These are phyloP conservation scores for Colletotrichum higginsianum DNA, from an alignment of 2,329 filamentous ascomycete genomes.

Conservation along the genomic window DNA sequence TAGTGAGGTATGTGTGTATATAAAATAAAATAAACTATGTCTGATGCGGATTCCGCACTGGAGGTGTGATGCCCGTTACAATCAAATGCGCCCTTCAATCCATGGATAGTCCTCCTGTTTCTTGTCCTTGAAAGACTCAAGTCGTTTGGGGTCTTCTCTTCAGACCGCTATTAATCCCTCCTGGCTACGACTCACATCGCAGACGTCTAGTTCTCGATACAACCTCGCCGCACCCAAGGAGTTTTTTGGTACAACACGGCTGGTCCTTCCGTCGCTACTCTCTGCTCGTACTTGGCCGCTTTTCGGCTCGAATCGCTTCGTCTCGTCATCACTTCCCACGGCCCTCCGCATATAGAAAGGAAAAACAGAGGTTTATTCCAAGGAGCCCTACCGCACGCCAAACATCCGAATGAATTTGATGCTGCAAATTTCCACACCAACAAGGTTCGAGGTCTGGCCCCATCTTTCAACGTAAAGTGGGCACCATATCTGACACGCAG, in stretches of 20 bases:
- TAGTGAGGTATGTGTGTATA: slow-evolving; percentile 24
- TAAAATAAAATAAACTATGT: slow-evolving; percentile 22
- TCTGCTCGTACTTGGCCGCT: slow-evolving; percentile 19
- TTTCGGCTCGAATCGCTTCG: slow-evolving; percentile 26
- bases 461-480: slow-evolving; percentile 5
- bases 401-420: slow-evolving; percentile 42
- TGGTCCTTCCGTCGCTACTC: slow-evolving; percentile 8
- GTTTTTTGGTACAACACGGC: slow-evolving; percentile 35
- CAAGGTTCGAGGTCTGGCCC: slow-evolving; percentile 20
- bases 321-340: slow-evolving; percentile 27
- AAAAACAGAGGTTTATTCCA: slow-evolving; percentile 42
- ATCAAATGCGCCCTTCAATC: slow-evolving; percentile 32
- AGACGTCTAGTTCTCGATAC: slow-evolving; percentile 33
- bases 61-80: slow-evolving; percentile 29
- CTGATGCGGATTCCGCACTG: slow-evolving; percentile 29
- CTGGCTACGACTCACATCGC: slow-evolving; percentile 24
- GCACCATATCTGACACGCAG: slow-evolving; percentile 16
- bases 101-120: slow-evolving; percentile 14
- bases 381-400: slow-evolving; percentile 39
- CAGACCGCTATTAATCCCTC: slow-evolving; percentile 26
- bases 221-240: slow-evolving; percentile 38
- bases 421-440: slow-evolving; percentile 34
- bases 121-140: slow-evolving; percentile 26
- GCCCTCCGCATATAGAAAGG: slow-evolving; percentile 30
- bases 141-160: neutral